Percentiles rank a stretch among this genome's conserved stretches.
Evolutionary conservation across 305 asterid genomes (phyloP).

Genomic region (Petunia hybrid): DNA sequence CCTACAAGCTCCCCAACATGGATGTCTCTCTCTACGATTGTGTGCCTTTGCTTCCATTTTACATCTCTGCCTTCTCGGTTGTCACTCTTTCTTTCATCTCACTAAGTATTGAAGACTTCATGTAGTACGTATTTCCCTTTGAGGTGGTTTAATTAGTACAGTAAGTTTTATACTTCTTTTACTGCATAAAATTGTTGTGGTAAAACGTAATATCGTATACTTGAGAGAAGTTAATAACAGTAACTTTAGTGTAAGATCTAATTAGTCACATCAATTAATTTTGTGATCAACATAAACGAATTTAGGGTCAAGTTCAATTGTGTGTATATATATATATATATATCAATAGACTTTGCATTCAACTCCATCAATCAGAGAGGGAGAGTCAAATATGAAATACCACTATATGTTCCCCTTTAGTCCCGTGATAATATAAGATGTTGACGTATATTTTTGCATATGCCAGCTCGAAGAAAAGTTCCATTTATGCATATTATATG

Average conservation of each 20-base stretch:
- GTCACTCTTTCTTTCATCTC: background rate
- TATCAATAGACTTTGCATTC: too few species aligned
- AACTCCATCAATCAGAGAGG: too few species aligned
- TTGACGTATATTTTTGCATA: slow-evolving; percentile 2
- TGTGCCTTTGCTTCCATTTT: slow-evolving; percentile 49
- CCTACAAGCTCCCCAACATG: slow-evolving; percentile 38
- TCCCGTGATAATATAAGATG: background rate
- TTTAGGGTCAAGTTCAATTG: too few species aligned
- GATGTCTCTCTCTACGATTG: slow-evolving; percentile 38
- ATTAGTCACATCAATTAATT: background rate
- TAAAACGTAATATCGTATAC: background rate
- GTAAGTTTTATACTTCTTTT: background rate
- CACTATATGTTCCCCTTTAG: background rate
- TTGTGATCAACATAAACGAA: background rate
- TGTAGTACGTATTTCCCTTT: background rate
- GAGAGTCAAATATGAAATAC: background rate
- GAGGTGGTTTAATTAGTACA: background rate
- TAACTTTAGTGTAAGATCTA: background rate
- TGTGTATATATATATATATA: too few species aligned
- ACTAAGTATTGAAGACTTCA: background rate
- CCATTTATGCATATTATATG: background rate
- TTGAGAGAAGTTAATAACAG: background rate
- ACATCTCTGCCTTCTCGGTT: slow-evolving; percentile 35
- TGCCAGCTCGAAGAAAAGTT: slow-evolving; percentile 7
- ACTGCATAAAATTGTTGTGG: background rate